phyloP scores from a whole-genome alignment of 495 filamentous ascomycete species.

The Pyrenopolyporus hunteri region DNA sequence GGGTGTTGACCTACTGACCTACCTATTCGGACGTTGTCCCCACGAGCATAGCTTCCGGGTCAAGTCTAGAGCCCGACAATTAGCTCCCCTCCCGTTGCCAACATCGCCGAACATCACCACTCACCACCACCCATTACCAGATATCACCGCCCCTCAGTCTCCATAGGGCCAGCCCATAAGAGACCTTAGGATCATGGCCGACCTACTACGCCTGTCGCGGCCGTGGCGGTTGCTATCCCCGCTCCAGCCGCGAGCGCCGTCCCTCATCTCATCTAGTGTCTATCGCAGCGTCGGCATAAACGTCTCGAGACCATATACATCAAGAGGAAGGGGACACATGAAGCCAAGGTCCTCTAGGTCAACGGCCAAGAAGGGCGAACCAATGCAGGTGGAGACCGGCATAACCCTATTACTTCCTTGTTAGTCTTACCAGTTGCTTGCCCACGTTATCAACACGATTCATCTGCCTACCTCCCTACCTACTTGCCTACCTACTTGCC shows the following conservation, averaged over 20 bases:
- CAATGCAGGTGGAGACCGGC: neutral
- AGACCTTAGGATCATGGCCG: constrained; percentile 17
- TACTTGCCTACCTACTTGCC: neutral
- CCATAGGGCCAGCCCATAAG: neutral
- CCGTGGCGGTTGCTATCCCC: constrained; percentile 24
- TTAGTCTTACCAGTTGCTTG: constrained; percentile 12
- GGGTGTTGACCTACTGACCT: too few relatives aligned
- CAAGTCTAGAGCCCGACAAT: too few relatives aligned
- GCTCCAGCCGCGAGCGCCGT: neutral
- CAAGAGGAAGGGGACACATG: neutral
- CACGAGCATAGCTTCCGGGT: too few relatives aligned
- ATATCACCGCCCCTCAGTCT: neutral
- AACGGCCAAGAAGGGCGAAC: neutral
- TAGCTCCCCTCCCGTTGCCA: too few relatives aligned
- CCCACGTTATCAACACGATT: too few relatives aligned
- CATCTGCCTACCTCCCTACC: neutral
- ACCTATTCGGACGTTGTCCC: too few relatives aligned
- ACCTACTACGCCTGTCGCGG: constrained; percentile 22
- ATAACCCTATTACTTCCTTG: constrained; percentile 23
- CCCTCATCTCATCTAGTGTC: constrained; percentile 3
- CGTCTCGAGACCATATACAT: constrained; percentile 1
- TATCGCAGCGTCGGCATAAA: constrained; percentile 14
- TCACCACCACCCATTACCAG: too few relatives aligned
- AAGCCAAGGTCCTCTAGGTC: neutral
- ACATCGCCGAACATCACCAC: too few relatives aligned